Base-by-base conservation (phyloP, 768 basidiomycete species). In the Mycena sanguinolenta region DNA sequence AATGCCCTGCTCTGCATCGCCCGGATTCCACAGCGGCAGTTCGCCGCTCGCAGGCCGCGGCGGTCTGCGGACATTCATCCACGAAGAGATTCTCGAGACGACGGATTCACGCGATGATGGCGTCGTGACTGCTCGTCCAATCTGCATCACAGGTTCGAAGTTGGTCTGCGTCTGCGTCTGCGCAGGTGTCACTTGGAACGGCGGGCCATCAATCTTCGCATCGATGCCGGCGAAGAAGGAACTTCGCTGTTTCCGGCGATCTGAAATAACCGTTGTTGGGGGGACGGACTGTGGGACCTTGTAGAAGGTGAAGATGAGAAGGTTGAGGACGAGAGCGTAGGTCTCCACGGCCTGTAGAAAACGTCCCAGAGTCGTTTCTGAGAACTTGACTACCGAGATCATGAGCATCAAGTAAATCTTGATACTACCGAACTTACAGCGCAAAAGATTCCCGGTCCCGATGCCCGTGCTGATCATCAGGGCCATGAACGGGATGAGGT, bases 321-420 rank as follows among this genome's bases (percentile, higher is more conserved):
- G 79, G 75, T 86, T 88, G n/a, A 92, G 78, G 65, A 91, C 82
- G 52, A 91, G 79, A 50, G 90, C 83, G 75, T 90, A 95, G 27
- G 90, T 73, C 74, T 92, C 90, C 38, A 90, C 78, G 17, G 89
- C 90, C 73, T 89, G 86, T 65, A 88, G 82, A 73, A 94, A 88
- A 54, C 91, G 89, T n/a, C 93, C 93, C 1, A 92, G 80, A 13
- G 84, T 83, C 8, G 87, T 88, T 79, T 94, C 93, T 3, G 92
- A 88, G 75, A 94, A 93, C 62, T 83, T 80, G 77, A 91, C 92
- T 93, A 72, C 30, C 34, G 17, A 4, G 28, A 60, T 68, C 58
- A 72, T 39, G 25, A 49, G 62, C 23, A 60, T 53, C 61, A 44
- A 46, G 44, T n/a, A n/a, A 46, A 19, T 55, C 30, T 59, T 2